Evolutionary conservation across 2,329 filamentous ascomycete genomes (phyloP), one percentile per base, ranked within the genome.

Genomic region (Metarhizium robertsii): DNA sequence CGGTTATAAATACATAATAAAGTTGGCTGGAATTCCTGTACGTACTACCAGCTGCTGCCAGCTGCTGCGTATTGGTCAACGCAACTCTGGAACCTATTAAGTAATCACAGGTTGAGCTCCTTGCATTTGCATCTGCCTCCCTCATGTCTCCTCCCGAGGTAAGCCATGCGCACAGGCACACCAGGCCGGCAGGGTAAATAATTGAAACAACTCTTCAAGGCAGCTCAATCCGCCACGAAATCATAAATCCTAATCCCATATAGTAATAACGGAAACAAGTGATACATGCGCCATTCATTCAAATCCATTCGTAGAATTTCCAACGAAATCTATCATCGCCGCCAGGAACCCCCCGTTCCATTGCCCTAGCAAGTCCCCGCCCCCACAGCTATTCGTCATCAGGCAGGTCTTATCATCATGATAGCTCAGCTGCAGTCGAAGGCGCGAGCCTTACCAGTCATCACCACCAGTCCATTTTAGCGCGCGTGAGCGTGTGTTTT

Each of bases 201-300:
- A 40, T 38, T 43, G 46, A 18, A 36, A 11, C 5, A 46, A 20
- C 7, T 11, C 7, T 10, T 16, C 20, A 3, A 48, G 2, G 20
- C 25, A 51, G 29, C 29, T 30, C 10, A 38, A 46, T 51, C 47
- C 42, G 49, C 14, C 42, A 25, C 32, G 30, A 32, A 32, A 48
- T 48, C 20, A 48, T 43, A n/a, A 45, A 42, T 4, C 49, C 34
- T 46, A 51, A 29, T n/a, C 40, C 38, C 36, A 49, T 51, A 14
- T 38, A 53, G 18, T 16, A 25, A 52, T 43, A 20, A 40, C 13
- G 52, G 45, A 53, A 7, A 49, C 4, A 38, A 36, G 30, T 45
- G 14, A 53, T 50, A 54, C 49, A 55, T 56, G 49, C 55, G 52
- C 55, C 51, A 53, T 53, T 48, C 50, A 51, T 11, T 40, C 40